A percentile compares a stretch with the other conserved stretches of the same genome.
Evolutionary conservation across 2,329 filamentous ascomycete species (phyloP).

Genomic region (Talaromyces rugulosus): DNA sequence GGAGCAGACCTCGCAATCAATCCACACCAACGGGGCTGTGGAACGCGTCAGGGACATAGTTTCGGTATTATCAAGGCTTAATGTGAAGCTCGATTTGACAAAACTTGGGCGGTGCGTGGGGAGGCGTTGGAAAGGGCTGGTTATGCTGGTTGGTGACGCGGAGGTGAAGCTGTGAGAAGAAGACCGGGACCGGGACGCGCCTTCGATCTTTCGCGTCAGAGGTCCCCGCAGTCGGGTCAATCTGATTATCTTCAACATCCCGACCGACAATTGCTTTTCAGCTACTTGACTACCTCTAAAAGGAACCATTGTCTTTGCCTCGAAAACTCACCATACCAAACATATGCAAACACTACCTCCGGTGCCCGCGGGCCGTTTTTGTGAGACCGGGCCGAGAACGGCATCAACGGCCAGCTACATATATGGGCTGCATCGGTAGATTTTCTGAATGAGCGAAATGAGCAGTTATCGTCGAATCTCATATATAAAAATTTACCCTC

Average conservation of each 20-base stretch:
- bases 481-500: background rate
- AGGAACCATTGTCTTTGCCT: background rate
- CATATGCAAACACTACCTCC: background rate
- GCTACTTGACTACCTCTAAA: background rate
- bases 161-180: background rate
- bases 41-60: constrained; percentile 46
- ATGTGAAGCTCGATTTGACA: background rate
- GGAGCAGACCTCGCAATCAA: constrained; percentile 64
- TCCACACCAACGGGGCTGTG: constrained; percentile 73
- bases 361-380: background rate
- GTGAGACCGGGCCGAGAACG: background rate
- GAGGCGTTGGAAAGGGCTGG: background rate
- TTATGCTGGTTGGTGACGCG: background rate
- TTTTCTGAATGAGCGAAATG: background rate
- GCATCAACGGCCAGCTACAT: background rate
- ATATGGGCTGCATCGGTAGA: background rate
- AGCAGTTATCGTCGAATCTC: background rate
- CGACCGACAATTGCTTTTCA: background rate
- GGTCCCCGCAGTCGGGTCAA: background rate
- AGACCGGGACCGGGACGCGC: background rate
- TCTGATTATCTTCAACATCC: background rate
- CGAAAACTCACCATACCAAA: background rate
- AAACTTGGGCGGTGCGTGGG: background rate
- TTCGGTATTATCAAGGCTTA: background rate
- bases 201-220: background rate